Evolutionary conservation across 768 basidiomycete species (phyloP), one percentile per base, ranked within the genome.

Genomic region (Glaciozyma martinii): DNA sequence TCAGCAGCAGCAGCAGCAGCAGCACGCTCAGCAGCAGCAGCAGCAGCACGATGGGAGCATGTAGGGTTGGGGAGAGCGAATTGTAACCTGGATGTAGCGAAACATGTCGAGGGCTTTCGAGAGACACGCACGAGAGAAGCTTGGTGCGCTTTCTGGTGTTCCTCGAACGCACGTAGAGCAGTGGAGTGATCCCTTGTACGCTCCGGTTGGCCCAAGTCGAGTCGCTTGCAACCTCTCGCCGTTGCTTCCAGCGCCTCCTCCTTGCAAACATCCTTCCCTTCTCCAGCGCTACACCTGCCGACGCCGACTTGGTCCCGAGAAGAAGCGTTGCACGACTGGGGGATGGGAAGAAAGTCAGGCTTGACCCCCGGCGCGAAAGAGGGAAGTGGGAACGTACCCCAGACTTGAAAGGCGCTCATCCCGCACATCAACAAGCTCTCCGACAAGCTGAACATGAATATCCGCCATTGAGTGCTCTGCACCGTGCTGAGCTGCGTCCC

Each of bases 391-490:
- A 56, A 56, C 65, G 44, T 29, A 70, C 68, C 61, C 64, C 69
- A 71, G 32, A 74, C 73, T 59, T 74, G 73, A 60, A 72, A 68
- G 1, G 69, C 67, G 54, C 64, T 66, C 72, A 74, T 73, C 25
- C 62, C 72, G 37, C 71, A 62, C 71, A 74, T 74, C 30, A 73
- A 32, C 10, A 59, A 43, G 40, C 60, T 65, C 64, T 74, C 73
- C 56, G 59, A 56, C 25, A 73, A 37, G 33, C 66, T 66, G 55
- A 74, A 74, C 27, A 61, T 56, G 44, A 67, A 66, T 54, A 74
- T 71, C 13, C 73, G 56, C 71, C 69, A 71, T 18, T 66, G 58
- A 6, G 73, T 74, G 42, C 59, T 65, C 54, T 67, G 61, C 27
- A 74, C 73, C 7, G 73, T 74, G 55, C 59, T 61, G 0, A 67